Evolutionary conservation across 768 basidiomycete genomes (phyloP).

Genomic region (Tylopilus rubrobrunneus): DNA sequence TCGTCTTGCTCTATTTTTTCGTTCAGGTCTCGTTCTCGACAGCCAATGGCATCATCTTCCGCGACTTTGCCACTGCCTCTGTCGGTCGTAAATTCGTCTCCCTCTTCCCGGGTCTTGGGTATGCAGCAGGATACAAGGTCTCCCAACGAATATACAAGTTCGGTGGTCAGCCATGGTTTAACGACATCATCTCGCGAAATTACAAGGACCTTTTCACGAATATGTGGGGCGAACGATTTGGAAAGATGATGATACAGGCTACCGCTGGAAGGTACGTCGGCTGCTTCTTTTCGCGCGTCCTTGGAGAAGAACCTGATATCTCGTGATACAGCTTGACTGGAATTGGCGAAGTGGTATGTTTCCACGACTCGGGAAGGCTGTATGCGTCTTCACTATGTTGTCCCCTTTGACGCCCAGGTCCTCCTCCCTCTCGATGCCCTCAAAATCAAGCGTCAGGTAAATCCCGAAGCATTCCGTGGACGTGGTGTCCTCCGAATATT

Average conservation of each 20-base stretch:
- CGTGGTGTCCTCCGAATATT: slow-evolving; percentile 88
- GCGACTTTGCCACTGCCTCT: slow-evolving; percentile 70
- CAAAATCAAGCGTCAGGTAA: slow-evolving; percentile 98
- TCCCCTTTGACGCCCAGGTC: slow-evolving; percentile 43
- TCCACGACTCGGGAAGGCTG: neutral
- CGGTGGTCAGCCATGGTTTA: slow-evolving; percentile 97
- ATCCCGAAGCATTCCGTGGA: slow-evolving; percentile 96
- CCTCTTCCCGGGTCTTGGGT: slow-evolving; percentile 97
- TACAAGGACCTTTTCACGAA: slow-evolving; percentile 80
- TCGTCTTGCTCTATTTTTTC: neutral
- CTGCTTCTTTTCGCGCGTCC: neutral
- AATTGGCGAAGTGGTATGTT: slow-evolving; percentile 92
- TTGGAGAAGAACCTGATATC: neutral
- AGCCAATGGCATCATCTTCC: slow-evolving; percentile 81
- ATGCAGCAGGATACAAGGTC: slow-evolving; percentile 97
- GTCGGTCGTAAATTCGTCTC: slow-evolving; percentile 71
- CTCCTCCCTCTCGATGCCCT: slow-evolving; percentile 95
- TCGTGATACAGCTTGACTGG: slow-evolving; percentile 48
- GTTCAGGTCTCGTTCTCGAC: slow-evolving; percentile 57
- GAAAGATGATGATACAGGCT: slow-evolving; percentile 95
- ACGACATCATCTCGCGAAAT: slow-evolving; percentile 81
- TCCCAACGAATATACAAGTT: slow-evolving; percentile 96
- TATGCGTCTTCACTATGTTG: neutral
- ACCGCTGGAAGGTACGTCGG: slow-evolving; percentile 78
- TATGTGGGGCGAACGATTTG: slow-evolving; percentile 89